A percentile compares a stretch with the other conserved stretches of the same genome.
These are phyloP conservation scores for Penicillium sp. DNA, from an alignment of 2,329 filamentous ascomycete genomes.

Conservation along the genomic window DNA sequence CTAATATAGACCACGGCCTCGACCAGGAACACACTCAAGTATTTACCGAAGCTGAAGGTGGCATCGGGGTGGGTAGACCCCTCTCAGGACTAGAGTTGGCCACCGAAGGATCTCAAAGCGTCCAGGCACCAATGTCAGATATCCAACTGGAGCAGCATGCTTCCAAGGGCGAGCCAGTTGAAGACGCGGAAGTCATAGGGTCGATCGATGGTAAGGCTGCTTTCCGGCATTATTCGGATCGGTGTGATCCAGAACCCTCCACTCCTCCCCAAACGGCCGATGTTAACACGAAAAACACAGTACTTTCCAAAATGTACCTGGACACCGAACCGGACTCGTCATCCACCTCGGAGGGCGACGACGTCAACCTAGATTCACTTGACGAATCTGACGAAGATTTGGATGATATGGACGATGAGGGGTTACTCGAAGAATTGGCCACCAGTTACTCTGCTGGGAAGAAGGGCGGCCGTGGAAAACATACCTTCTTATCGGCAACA, in stretches of 20 bases:
- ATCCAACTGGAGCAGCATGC: neutral
- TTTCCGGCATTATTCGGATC: too few relatives aligned
- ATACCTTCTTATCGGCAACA: constrained; percentile 54
- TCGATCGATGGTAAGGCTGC: constrained; percentile 16
- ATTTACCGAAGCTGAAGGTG: neutral
- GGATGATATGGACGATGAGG: constrained; percentile 27
- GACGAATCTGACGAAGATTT: constrained; percentile 7
- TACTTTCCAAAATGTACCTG: constrained; percentile 18
- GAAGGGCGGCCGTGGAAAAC: constrained; percentile 43
- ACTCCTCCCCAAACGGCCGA: neutral
- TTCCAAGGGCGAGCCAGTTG: neutral
- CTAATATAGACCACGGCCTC: constrained; percentile 38
- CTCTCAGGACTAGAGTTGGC: neutral
- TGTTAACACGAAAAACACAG: constrained; percentile 13
- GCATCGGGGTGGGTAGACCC: constrained; percentile 8
- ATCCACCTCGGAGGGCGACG: constrained; percentile 13
- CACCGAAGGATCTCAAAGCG: neutral
- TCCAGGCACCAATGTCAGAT: neutral
- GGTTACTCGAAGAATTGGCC: constrained; percentile 50
- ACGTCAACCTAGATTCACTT: constrained; percentile 4
- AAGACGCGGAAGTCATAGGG: constrained; percentile 12
- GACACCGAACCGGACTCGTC: constrained; percentile 10
- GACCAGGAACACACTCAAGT: neutral
- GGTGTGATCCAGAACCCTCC: too few relatives aligned
- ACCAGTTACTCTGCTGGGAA: constrained; percentile 47